Evolutionary conservation across 176 grass and related monocot genomes (phyloP), one percentile per base, ranked within the genome.

Genomic region (Tillandsia leiboldiana): DNA sequence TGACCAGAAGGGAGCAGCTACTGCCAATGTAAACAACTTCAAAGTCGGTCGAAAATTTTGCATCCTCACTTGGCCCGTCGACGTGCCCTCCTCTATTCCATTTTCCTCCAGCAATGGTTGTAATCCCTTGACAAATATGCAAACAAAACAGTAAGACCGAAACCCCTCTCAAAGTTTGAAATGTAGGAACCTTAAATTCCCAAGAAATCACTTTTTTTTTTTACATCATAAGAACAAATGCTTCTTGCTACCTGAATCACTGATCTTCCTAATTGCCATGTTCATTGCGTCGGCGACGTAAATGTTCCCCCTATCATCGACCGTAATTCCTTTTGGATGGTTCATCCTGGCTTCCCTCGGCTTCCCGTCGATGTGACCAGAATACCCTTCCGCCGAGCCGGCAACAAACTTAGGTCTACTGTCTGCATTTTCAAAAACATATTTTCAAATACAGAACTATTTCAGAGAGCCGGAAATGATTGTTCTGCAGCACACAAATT

Each of bases 241-340:
- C 4, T 7, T 42, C 4, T 1, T 42, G 7, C 79, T 86, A 99
- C 94, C 94, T 72, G 81, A 75, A 74, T 93, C 94, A 72, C 89
- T 99, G 82, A 99, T 93, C 83, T 99, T 99, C 76, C 94, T 99
- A 82, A 99, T 87, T 76, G 87, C 94, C 85, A 89, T 92, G 76
- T 99, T 99, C 86, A 90, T 83, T 23, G 94, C 83, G 88, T 97
- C 94, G 50, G 89, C 89, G 63, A 97, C 85, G 68, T 97, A 93
- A 63, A 97, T 92, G 79, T 97, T 97, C 69, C 94, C 94, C 80
- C 75, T 90, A 51, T 70, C 84, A 6, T 97, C 94, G 27, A 87
- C 84, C 0, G 94, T 87, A 79, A 97, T 93, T 78, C 94, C 86
- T 75, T 90, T 97, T n/a, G 94, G 94, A 81, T 85, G 94, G 67